Evolutionary conservation across 2,329 filamentous ascomycete species (phyloP), one percentile per base, ranked within the genome.

Genomic region (Sporothrix dimorphospora): DNA sequence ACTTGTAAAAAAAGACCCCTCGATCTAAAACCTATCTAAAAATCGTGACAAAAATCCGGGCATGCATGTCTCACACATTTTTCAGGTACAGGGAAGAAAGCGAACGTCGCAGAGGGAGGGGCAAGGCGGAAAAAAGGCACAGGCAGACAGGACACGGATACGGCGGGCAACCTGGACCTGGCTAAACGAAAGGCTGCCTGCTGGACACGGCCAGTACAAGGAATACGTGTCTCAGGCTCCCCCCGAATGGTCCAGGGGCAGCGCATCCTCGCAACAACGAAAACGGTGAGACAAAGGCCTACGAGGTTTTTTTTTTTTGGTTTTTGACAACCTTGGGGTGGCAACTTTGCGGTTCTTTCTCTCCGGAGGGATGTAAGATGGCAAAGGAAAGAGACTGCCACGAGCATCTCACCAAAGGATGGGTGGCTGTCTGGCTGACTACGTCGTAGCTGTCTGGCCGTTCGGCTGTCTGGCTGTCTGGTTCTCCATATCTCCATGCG

Each of bases 211-310:
- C n/a, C n/a, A n/a, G n/a, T n/a, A n/a, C n/a, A n/a, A 11, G 47
- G 21, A 27, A 65, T 65, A 38, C 38, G 45, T 65, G 59, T 65
- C 59, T 65, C 59, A 65, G 59, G 40, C 11, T 12, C 59, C n/a
- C n/a, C 57, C 57, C 12, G 5, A 19, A n/a, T n/a, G n/a, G 42
- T 21, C n/a, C 34, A 42, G 59, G 38, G 59, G 59, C 59, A 45
- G 38, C 59, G n/a, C 38, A 27, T n/a, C 59, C 38, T 45, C 59
- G 27, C 12, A 12, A 19, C n/a, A 42, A 21, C 6, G 47, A 16
- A 45, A 45, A 24, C 5, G 6, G 19, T 42, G 5, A 27, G 3
- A 49, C 16, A 8, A 8, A n/a, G 21, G 12, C 38, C 11, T 42
- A 21, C 3, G n/a, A n/a, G n/a, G n/a, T 11, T 30, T 7, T 34